These are phyloP conservation scores for Anisodus tanguticus DNA, from an alignment of 257 asterid genomes.

Conservation along the genomic window DNA sequence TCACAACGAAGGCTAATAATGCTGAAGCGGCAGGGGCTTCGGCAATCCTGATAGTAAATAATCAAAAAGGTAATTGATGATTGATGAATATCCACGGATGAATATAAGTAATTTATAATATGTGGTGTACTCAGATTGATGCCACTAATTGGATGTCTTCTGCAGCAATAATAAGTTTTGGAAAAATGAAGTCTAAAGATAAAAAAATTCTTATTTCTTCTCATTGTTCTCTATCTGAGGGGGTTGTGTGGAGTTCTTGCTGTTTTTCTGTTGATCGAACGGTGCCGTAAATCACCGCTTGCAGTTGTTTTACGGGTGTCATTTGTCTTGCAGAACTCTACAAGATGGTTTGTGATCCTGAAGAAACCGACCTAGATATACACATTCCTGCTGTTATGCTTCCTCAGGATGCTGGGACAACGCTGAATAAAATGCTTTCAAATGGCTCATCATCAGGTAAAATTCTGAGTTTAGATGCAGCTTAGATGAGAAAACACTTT, in stretches of 20 bases:
- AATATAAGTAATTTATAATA: neutral
- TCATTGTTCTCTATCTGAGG: neutral
- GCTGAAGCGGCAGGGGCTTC: constrained; percentile 96
- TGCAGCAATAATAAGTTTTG: neutral
- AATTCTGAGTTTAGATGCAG: constrained; percentile 23
- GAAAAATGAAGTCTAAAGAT: neutral
- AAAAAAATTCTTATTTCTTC: neutral
- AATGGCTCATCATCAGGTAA: constrained; percentile 87
- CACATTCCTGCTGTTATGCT: constrained; percentile 84
- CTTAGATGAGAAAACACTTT: constrained; percentile 6
- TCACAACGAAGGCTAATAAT: constrained; percentile 76
- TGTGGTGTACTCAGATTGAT: neutral
- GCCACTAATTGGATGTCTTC: neutral
- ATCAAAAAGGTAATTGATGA: constrained; percentile 67
- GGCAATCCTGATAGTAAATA: constrained; percentile 81
- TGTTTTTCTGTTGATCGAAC: neutral
- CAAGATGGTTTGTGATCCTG: constrained; percentile 96
- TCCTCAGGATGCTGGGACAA: constrained; percentile 84
- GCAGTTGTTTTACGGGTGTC: constrained; percentile 14
- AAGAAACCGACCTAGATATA: constrained; percentile 84
- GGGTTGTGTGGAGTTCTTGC: neutral
- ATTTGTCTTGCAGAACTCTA: constrained; percentile 71
- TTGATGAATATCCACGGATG: neutral
- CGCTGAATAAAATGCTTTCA: constrained; percentile 62
- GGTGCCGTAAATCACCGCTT: neutral